A percentile compares a stretch with the other conserved stretches of the same genome.
Conservation (phyloP, 441 rosid species). For the Mallotus japonicus region DNA sequence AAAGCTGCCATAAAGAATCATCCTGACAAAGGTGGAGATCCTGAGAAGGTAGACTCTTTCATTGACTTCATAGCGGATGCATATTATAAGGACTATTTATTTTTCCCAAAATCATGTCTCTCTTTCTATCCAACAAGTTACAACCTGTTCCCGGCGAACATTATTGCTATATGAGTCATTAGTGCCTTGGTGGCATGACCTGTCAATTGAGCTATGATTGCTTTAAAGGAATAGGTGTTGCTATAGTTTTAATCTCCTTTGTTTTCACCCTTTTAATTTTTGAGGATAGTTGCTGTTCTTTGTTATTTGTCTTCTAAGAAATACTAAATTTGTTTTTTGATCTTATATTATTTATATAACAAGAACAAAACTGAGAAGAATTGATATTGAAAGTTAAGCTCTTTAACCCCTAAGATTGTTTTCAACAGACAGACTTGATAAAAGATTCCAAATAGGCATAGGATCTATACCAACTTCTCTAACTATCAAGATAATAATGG, state of each 20-base stretch:
- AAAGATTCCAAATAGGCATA: too few species aligned
- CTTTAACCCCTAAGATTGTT: not conserved
- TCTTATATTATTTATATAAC: too few species aligned
- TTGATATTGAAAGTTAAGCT: not conserved
- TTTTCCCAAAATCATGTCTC: not conserved
- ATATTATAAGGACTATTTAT: not conserved
- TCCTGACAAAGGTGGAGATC: slow-evolving; percentile 92
- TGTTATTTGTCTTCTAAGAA: not conserved
- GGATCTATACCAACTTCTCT: not conserved
- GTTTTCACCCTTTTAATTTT: not conserved
- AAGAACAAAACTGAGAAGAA: not conserved
- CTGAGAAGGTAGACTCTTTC: slow-evolving; percentile 55
- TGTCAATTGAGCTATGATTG: slow-evolving; percentile 7
- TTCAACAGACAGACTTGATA: too few species aligned
- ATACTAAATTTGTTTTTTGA: not conserved
- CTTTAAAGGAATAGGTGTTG: slow-evolving; percentile 5
- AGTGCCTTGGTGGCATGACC: slow-evolving; percentile 2
- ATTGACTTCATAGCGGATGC: not conserved
- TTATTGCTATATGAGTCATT: slow-evolving; percentile 1
- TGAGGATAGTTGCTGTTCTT: not conserved
- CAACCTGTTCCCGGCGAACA: not conserved
- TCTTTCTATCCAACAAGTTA: not conserved
- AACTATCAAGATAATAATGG: too few species aligned
- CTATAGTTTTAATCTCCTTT: not conserved
- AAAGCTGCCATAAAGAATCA: slow-evolving; percentile 86